phyloP scores from a whole-genome alignment of 169 alveolate species.

The Hepatocystis sp. region DNA sequence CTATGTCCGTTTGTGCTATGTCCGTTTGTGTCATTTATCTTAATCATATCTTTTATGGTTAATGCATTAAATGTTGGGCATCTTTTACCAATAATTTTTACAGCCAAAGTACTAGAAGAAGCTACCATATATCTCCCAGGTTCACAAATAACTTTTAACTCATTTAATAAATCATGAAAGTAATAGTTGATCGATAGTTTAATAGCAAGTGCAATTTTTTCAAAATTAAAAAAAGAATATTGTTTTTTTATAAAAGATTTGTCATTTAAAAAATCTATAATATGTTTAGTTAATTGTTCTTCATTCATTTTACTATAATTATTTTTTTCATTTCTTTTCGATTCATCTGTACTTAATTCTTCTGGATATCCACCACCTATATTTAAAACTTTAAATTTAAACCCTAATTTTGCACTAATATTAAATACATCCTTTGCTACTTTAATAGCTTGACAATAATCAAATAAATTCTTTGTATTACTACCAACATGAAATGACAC shows the following conservation, averaged over 20 bases:
- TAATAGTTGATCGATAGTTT: slow-evolving; percentile 66
- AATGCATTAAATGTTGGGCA: slow-evolving; percentile 35
- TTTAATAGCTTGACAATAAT: slow-evolving; percentile 68
- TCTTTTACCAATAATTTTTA: slow-evolving; percentile 60
- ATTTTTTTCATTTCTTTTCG: slow-evolving; percentile 26
- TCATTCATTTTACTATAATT: slow-evolving; percentile 30
- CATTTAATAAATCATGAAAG: slow-evolving; percentile 28
- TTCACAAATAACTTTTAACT: slow-evolving; percentile 44
- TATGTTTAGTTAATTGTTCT: slow-evolving; percentile 30
- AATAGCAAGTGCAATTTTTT: slow-evolving; percentile 65
- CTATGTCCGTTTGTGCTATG: background rate
- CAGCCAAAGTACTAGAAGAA: slow-evolving; percentile 36
- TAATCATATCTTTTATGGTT: background rate
- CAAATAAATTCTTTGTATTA: slow-evolving; percentile 47
- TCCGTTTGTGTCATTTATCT: background rate
- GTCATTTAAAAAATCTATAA: slow-evolving; percentile 23
- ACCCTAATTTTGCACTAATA: slow-evolving; percentile 14
- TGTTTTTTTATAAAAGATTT: slow-evolving; percentile 20
- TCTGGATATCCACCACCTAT: slow-evolving; percentile 76
- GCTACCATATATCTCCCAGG: slow-evolving; percentile 76
- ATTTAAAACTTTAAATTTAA: slow-evolving; percentile 37
- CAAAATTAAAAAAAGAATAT: slow-evolving; percentile 45
- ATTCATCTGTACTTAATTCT: slow-evolving; percentile 56
- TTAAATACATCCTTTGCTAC: slow-evolving; percentile 38
- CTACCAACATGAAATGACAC: slow-evolving; percentile 76